Conservation (phyloP, 352 stramenopile genomes). For the Phytophthora pistaciae region DNA sequence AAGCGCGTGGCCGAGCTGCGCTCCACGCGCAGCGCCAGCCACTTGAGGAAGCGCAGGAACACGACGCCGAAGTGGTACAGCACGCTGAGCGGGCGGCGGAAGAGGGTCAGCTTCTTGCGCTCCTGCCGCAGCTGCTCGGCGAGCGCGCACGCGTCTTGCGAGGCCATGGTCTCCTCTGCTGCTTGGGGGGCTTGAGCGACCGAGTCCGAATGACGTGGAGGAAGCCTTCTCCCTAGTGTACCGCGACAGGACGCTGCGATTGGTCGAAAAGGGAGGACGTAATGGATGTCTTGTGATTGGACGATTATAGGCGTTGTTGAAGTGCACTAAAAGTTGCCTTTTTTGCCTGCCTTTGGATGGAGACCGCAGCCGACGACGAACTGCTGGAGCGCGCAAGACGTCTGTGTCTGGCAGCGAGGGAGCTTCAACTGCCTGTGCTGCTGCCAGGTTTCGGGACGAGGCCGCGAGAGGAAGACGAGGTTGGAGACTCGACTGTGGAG, state of each 20-base stretch:
- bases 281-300: conserved; percentile 1
- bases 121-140: conserved; percentile 74
- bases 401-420: conserved; percentile 45
- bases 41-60: conserved; percentile 76
- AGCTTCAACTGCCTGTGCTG: conserved; percentile 17
- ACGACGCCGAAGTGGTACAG: conserved; percentile 89
- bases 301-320: conserved; percentile 6
- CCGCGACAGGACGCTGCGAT: conserved; percentile 13
- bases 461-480: not conserved
- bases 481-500: not conserved
- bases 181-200: not conserved
- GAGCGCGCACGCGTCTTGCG: conserved; percentile 23
- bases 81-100: conserved; percentile 76
- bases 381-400: conserved; percentile 56
- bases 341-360: not conserved
- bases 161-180: conserved; percentile 28
- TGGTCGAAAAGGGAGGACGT: conserved; percentile 19
- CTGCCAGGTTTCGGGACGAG: not conserved
- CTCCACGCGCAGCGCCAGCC: conserved; percentile 68
- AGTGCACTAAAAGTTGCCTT: conserved; percentile 14
- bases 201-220: conserved; percentile 13
- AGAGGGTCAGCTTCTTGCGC: conserved; percentile 87
- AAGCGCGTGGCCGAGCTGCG: conserved; percentile 84
- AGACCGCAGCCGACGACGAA: conserved; percentile 21
- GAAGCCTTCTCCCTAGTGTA: not conserved